Percentiles rank a stretch among this genome's conserved stretches.
Evolutionary conservation across 148 eudicot genomes (phyloP).

Genomic region (Heliamphora exappendiculata): DNA sequence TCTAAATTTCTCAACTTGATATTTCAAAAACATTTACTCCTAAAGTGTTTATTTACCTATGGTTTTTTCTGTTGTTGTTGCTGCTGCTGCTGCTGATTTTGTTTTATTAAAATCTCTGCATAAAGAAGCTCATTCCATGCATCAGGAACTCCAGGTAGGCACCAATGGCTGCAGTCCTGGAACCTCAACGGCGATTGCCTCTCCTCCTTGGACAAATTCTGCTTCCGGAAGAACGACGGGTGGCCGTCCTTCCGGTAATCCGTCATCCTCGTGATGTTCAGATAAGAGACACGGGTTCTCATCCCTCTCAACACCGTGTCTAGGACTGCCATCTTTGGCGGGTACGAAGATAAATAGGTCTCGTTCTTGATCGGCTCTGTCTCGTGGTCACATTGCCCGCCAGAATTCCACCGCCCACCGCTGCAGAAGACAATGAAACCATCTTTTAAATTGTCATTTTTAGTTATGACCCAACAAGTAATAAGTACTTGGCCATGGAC

Average conservation of each 20-base stretch:
- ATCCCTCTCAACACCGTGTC: slow-evolving; percentile 59
- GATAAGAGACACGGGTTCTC: slow-evolving; percentile 60
- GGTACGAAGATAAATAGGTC: slow-evolving; percentile 50
- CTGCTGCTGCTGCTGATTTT: slow-evolving; percentile 27
- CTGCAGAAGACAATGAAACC: slow-evolving; percentile 30
- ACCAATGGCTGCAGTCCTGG: slow-evolving; percentile 99
- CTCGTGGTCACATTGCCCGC: slow-evolving; percentile 78
- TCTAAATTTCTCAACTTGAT: not conserved
- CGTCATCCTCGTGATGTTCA: slow-evolving; percentile 69
- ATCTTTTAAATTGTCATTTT: not conserved
- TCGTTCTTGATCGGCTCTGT: slow-evolving; percentile 70
- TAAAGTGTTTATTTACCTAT: slow-evolving; percentile 9
- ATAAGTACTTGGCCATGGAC: too few species aligned
- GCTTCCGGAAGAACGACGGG: slow-evolving; percentile 73
- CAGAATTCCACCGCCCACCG: slow-evolving; percentile 98
- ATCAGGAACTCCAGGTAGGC: slow-evolving; percentile 97
- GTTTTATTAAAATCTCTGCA: slow-evolving; percentile 60
- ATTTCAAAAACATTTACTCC: not conserved
- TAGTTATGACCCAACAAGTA: not conserved
- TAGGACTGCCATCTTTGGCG: slow-evolving; percentile 58
- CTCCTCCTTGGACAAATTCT: slow-evolving; percentile 36
- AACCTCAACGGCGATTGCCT: slow-evolving; percentile 38
- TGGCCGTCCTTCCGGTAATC: slow-evolving; percentile 89
- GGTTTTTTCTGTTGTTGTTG: slow-evolving; percentile 1
- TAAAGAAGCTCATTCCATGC: slow-evolving; percentile 89